Evolutionary conservation across 2,329 filamentous ascomycete genomes (phyloP).

Genomic region (Dothistroma pini): DNA sequence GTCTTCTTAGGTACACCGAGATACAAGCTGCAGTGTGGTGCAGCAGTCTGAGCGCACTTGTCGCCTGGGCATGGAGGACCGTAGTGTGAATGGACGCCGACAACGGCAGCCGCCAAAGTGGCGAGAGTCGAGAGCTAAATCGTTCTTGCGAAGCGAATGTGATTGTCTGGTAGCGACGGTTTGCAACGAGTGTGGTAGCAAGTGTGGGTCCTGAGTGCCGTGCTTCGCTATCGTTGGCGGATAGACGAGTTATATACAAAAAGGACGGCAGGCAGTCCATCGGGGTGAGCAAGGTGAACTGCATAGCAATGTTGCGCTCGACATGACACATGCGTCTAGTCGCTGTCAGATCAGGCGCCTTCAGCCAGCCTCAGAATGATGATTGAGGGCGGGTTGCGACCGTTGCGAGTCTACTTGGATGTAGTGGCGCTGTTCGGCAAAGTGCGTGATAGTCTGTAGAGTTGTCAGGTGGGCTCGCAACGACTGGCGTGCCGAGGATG

Average conservation of each 20-base stretch:
- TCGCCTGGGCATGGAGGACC: slow-evolving; percentile 4
- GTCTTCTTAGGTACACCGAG: slow-evolving; percentile 6
- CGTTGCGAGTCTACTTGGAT: neutral
- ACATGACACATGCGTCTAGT: neutral
- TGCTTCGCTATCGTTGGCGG: neutral
- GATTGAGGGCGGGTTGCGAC: neutral
- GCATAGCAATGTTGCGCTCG: neutral
- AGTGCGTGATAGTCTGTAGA: neutral
- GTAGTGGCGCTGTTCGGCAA: neutral
- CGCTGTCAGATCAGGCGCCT: neutral
- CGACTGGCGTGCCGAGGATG: no score
- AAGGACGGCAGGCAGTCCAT: neutral
- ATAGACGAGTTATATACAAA: neutral
- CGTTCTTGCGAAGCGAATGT: neutral
- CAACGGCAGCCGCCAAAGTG: neutral
- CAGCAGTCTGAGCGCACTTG: slow-evolving; percentile 2
- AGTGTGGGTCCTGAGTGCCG: neutral
- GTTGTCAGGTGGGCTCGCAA: no score
- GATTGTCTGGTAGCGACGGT: neutral
- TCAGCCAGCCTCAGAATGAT: neutral
- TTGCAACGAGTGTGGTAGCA: neutral
- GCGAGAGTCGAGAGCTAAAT: neutral
- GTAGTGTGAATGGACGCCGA: neutral
- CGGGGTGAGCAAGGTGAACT: neutral
- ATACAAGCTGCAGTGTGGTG: slow-evolving; percentile 8